Base-by-base conservation (phyloP, 228 moss, liverwort and hornwort species). In the Sphagnum fallax region DNA sequence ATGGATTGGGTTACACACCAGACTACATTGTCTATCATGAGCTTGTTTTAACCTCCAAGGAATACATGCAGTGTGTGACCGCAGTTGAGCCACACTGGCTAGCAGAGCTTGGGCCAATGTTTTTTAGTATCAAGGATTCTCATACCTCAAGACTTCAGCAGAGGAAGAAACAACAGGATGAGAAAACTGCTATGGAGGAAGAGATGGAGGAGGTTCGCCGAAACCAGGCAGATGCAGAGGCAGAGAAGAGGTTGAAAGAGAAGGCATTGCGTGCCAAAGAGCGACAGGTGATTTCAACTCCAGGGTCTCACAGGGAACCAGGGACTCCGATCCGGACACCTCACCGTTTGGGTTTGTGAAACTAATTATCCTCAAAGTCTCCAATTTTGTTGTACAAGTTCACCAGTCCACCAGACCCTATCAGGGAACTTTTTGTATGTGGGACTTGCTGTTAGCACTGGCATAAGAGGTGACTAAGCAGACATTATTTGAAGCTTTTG, bases 41-140 rank as follows among this genome's bases (percentile, higher is more conserved):
- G 80, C 79, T 98, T 72, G 82, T 94, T 52, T 81, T 98, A 50
- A 94, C 98, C 4, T 91, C 85, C 13, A 98, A 94, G 74, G 93
- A 98, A 78, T 98, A 93, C 61, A 98, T 98, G 98, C 94, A 94
- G 73, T 92, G 90, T 68, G 98, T 98, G 62, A 94, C 94, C 58
- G 92, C 94, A 18, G 94, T 98, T 10, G 98, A 98, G 75, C 93
- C 98, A 49, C 91, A 98, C 72, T 98, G 98, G 98, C 87, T 98
- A 49, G 98, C 94, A 53, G 98, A 93, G 81, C 88, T 98, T 16
- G 98, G 93, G 18, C 93, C 98, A 15, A 93, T 93, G 93, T 93
- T 93, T 73, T 98, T 98, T 71, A 93, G 91, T 64, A 72, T 97
- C 62, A 97, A 97, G 52, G 93, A 97, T 70, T 97, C 97, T 12